Evolutionary conservation across 2,329 filamentous ascomycete genomes (phyloP), one percentile per base, ranked within the genome.

Genomic region (Diplodia scrobiculata): DNA sequence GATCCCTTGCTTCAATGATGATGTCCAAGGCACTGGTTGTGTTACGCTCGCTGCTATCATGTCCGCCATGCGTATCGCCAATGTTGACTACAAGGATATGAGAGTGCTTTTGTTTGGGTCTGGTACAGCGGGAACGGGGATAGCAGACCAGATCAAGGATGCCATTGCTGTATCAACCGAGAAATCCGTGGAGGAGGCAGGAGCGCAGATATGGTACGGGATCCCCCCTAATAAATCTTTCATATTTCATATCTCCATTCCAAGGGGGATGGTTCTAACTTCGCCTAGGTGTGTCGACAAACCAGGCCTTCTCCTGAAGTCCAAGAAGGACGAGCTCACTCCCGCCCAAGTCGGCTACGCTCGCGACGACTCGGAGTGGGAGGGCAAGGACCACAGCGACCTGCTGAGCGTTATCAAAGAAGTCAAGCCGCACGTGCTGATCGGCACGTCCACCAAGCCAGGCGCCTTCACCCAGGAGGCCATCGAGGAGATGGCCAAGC

Each of bases 1-100:
- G 59, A 88, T 94, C 7, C 84, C 92, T 0, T 96, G 91, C 75
- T 96, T 97, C 82, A 96, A 96, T 72, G 92, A 96, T 67, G 92
- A 96, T 74, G 88, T 96, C 0, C 92, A 96, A 76, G 92, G 92
- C 1, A 96, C 92, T 0, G 92, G 92, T 0, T 94, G 91, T 67
- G 91, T 96, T 0, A 94, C 92, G 0, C 83, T 96, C 0, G 92
- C 92, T 0, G 92, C 90, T 0, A 88, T 96, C 68, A 87, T 91
- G 80, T 87, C 91, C 0, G 92, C 86, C 0, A 80, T 93, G 7
- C 86, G 91, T 67, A 87, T 94, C 7, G 87, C 83, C 68, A 83
- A 86, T 2, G 79, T 88, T 63, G 86, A 88, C 63, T 80, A 96
- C 48, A 78, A 81, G 9, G 91, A 96, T 67, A 77, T 91, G 14